Evolutionary conservation across 2,329 filamentous ascomycete genomes (phyloP).

Genomic region (Mycosphaerelloides madeirae): DNA sequence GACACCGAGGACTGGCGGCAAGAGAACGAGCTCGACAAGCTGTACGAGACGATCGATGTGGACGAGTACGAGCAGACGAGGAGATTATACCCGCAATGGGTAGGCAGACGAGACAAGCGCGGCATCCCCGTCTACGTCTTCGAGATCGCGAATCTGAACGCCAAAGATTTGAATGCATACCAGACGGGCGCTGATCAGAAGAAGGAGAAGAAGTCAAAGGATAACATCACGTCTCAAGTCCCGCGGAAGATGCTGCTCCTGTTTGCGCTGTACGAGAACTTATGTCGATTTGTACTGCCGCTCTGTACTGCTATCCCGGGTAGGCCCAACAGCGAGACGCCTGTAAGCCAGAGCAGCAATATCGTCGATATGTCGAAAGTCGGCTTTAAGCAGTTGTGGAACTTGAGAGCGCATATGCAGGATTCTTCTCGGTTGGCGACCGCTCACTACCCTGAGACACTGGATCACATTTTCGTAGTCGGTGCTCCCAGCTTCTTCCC

Average conservation of each 20-base stretch:
- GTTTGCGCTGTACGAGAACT: slow-evolving; percentile 89
- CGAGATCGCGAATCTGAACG: slow-evolving; percentile 77
- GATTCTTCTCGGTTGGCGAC: slow-evolving; percentile 82
- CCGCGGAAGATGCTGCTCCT: slow-evolving; percentile 74
- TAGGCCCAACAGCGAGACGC: slow-evolving; percentile 69
- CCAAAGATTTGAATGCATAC: slow-evolving; percentile 74
- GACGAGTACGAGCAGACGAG: slow-evolving; percentile 77
- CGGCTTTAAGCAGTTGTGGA: slow-evolving; percentile 92
- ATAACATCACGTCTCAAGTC: slow-evolving; percentile 57
- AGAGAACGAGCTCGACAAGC: slow-evolving; percentile 68
- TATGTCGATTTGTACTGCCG: slow-evolving; percentile 81
- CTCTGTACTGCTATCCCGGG: slow-evolving; percentile 71
- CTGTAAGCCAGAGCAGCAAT: slow-evolving; percentile 87
- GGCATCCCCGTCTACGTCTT: slow-evolving; percentile 91
- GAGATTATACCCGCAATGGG: slow-evolving; percentile 89
- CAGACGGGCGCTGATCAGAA: slow-evolving; percentile 61
- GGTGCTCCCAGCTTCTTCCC: slow-evolving; percentile 87
- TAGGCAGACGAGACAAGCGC: slow-evolving; percentile 79
- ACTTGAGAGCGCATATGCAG: slow-evolving; percentile 89
- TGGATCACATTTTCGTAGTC: slow-evolving; percentile 82
- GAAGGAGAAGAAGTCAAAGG: slow-evolving; percentile 30
- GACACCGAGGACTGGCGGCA: slow-evolving; percentile 84
- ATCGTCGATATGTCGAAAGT: slow-evolving; percentile 90
- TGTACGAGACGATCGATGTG: slow-evolving; percentile 83
- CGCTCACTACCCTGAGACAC: slow-evolving; percentile 89